A percentile compares a stretch with the other conserved stretches of the same genome.
Conservation (phyloP, 1,139 yeast species). For the Candida labiduridarum region DNA sequence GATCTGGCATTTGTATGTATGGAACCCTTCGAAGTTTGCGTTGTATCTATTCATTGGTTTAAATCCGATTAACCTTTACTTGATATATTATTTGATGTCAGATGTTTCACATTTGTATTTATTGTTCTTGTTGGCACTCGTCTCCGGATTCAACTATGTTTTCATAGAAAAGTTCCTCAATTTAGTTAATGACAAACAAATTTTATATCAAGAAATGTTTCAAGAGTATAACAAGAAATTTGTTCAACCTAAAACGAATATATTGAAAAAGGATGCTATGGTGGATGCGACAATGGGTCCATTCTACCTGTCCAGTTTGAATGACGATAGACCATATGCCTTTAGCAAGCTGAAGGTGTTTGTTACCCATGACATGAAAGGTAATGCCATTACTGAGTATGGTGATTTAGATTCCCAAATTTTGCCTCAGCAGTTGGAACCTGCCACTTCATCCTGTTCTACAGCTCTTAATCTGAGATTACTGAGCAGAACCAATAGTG, state of each 20-base stretch:
- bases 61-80: slow-evolving; percentile 55
- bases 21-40: slow-evolving; percentile 61
- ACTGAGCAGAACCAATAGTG: slow-evolving; percentile 9
- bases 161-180: slow-evolving; percentile 49
- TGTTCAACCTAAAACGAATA: slow-evolving; percentile 62
- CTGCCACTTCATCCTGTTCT: slow-evolving; percentile 1
- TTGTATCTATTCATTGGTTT: slow-evolving; percentile 51
- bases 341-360: slow-evolving; percentile 45
- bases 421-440: slow-evolving; percentile 8
- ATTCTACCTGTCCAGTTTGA: slow-evolving; percentile 30
- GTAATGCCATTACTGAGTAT: slow-evolving; percentile 26
- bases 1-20: slow-evolving; percentile 57
- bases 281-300: slow-evolving; percentile 61
- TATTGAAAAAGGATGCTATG: slow-evolving; percentile 60
- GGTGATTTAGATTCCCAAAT: slow-evolving; percentile 12
- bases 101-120: slow-evolving; percentile 43
- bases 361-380: slow-evolving; percentile 49
- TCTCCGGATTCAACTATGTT: slow-evolving; percentile 38
- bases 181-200: slow-evolving; percentile 58
- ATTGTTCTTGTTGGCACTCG: slow-evolving; percentile 34
- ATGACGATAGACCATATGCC: slow-evolving; percentile 31
- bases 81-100: slow-evolving; percentile 35
- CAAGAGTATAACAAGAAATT: slow-evolving; percentile 66
- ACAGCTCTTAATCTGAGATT: slow-evolving; percentile 4
- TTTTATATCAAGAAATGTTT: slow-evolving; percentile 62